Conservation (phyloP, 129 eudicot genomes). For the Smallanthus sonchifolius region DNA sequence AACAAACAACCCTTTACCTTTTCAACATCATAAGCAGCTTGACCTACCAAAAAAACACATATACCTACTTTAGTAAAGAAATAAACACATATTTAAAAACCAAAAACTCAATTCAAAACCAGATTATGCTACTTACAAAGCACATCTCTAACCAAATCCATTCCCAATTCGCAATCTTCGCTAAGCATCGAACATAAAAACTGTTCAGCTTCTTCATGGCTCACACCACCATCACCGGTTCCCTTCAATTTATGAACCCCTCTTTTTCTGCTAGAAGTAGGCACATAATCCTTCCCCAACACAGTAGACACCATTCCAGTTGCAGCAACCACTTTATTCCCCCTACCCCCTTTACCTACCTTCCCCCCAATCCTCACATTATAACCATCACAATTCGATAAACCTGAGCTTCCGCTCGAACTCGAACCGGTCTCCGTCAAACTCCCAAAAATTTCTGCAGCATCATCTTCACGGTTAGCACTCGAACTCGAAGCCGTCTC, state of each 20-base stretch:
- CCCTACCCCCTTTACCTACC: conserved; percentile 15
- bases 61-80: conserved; percentile 3
- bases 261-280: conserved; percentile 39
- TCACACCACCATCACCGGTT: conserved; percentile 20
- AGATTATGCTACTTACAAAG: conserved; percentile 50
- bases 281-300: conserved; percentile 76
- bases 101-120: background rate
- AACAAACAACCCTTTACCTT: conserved; percentile 47
- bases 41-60: conserved; percentile 63
- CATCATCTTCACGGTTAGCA: conserved; percentile 33
- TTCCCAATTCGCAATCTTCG: conserved; percentile 64
- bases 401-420: conserved; percentile 52
- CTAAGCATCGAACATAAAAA: conserved; percentile 89
- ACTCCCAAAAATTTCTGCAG: conserved; percentile 24
- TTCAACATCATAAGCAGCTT: conserved; percentile 71
- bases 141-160: conserved; percentile 87
- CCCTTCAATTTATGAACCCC: conserved; percentile 31
- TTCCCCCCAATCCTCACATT: conserved; percentile 26
- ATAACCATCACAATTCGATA: conserved; percentile 28
- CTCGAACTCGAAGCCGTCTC: conserved; percentile 45
- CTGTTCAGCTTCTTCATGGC: conserved; percentile 64
- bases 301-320: conserved; percentile 71
- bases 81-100: background rate
- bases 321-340: conserved; percentile 64
- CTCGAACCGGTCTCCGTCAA: conserved; percentile 34